Conservation (phyloP, 129 eudicot species). For the Gnaphalium uliginosum region DNA sequence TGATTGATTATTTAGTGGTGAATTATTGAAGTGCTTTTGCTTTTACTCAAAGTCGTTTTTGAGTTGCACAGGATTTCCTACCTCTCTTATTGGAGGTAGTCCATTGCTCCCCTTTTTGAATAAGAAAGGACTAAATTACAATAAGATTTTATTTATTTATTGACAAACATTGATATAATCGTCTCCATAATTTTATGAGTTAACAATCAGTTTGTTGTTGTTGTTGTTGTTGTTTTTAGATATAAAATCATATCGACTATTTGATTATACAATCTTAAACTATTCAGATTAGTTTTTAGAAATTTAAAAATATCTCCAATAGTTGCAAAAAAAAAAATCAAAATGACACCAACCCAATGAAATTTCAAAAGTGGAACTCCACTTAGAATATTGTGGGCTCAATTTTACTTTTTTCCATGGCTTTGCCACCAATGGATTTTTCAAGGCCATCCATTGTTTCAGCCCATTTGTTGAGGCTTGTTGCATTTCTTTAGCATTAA, state of each 20-base stretch:
- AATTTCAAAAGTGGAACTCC: neutral
- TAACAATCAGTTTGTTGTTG: too few species aligned
- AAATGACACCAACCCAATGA: neutral
- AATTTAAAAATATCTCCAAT: neutral
- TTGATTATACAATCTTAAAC: too few species aligned
- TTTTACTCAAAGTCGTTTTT: conserved; percentile 32
- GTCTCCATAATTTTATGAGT: too few species aligned
- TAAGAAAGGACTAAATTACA: neutral
- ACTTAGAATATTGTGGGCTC: neutral
- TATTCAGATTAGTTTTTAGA: neutral
- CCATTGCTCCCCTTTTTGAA: neutral
- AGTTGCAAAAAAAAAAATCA: neutral
- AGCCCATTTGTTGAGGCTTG: neutral
- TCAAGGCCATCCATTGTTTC: conserved; percentile 3
- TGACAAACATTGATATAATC: neutral
- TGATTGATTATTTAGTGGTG: conserved; percentile 42
- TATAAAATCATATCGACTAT: too few species aligned
- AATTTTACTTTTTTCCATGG: neutral
- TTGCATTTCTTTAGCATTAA: neutral
- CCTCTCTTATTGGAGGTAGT: neutral
- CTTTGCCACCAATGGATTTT: neutral
- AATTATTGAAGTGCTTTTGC: conserved; percentile 43
- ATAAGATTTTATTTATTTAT: too few species aligned
- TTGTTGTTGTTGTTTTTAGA: too few species aligned
- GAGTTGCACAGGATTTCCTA: conserved; percentile 27